A percentile compares a stretch with the other conserved stretches of the same genome.
Evolutionary conservation across 129 eudicot genomes (phyloP).

Genomic region (Ambrosia trifida): DNA sequence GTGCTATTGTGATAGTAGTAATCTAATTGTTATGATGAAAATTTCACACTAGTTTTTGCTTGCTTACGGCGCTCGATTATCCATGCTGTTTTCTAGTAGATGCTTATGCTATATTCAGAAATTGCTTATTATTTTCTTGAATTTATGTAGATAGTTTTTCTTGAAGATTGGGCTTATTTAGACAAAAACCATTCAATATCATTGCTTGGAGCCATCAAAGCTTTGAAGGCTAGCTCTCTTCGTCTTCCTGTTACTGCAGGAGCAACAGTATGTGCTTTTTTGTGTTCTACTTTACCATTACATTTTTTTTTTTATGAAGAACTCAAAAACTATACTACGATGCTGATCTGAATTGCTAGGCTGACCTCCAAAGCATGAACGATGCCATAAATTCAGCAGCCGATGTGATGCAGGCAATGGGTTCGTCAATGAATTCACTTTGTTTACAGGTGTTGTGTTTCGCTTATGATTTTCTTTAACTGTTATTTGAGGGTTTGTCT

Average conservation of each 20-base stretch:
- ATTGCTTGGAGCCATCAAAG: conserved; percentile 87
- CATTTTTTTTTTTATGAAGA: background rate
- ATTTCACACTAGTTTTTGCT: too few relatives aligned
- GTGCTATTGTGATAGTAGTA: too few relatives aligned
- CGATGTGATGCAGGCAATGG: conserved; percentile 82
- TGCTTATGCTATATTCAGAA: background rate
- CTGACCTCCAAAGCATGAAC: conserved; percentile 74
- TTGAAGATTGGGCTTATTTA: conserved; percentile 84
- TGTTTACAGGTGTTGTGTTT: conserved; percentile 52
- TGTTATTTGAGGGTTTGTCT: background rate
- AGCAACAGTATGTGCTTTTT: conserved; percentile 63
- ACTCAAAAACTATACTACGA: background rate
- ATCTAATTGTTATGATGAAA: too few relatives aligned
- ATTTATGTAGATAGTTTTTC: conserved; percentile 47
- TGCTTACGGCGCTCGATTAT: background rate
- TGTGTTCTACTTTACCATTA: conserved; percentile 8
- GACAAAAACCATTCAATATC: conserved; percentile 77
- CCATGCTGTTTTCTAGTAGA: background rate
- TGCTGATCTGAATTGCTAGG: conserved; percentile 38
- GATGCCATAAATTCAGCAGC: conserved; percentile 81
- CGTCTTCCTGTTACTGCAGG: conserved; percentile 87
- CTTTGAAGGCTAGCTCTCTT: conserved; percentile 96
- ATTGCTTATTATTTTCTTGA: conserved; percentile 11
- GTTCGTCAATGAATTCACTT: conserved; percentile 57
- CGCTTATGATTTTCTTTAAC: conserved; percentile 1